Conservation (phyloP, 148 eudicot species). For the Diospyros kaki region DNA sequence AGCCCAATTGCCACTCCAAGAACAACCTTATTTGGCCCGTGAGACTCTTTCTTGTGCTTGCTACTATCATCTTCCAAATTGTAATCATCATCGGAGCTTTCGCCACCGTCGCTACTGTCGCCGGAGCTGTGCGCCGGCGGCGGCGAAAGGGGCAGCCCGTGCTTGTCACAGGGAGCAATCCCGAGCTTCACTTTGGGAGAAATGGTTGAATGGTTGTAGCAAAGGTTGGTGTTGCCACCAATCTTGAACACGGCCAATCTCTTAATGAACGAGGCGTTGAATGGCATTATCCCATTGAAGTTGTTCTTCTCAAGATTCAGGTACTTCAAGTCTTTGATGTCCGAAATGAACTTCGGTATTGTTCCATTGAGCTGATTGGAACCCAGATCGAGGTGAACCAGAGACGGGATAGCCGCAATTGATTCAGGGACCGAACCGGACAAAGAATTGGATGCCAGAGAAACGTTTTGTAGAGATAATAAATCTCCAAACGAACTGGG, state of each 20-base stretch:
- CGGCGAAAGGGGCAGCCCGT: conserved; percentile 68
- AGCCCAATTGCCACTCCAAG: conserved; percentile 85
- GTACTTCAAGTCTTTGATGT: conserved; percentile 56
- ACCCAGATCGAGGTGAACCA: conserved; percentile 68
- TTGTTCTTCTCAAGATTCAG: conserved; percentile 71
- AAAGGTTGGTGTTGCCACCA: conserved; percentile 60
- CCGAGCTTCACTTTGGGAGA: conserved; percentile 69
- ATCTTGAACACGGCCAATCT: conserved; percentile 55
- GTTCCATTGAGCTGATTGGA: conserved; percentile 71
- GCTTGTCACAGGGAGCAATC: conserved; percentile 75
- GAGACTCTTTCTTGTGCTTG: conserved; percentile 25
- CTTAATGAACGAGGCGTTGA: conserved; percentile 65
- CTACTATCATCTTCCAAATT: conserved; percentile 28
- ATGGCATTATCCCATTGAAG: conserved; percentile 77
- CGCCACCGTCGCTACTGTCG: conserved; percentile 6
- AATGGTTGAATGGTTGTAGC: conserved; percentile 57
- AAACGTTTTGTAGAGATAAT: conserved; percentile 35
- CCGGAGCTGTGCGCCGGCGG: conserved; percentile 39
- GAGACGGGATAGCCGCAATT: conserved; percentile 31
- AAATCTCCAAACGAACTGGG: conserved; percentile 67
- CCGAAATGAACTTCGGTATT: conserved; percentile 50
- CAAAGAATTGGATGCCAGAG: conserved; percentile 47
- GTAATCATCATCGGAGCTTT: conserved; percentile 28
- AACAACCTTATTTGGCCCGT: conserved; percentile 85
- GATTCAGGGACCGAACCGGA: conserved; percentile 69